Evolutionary conservation across 2,329 filamentous ascomycete genomes (phyloP), one percentile per base, ranked within the genome.

Genomic region (Epichloe brachyelytri): DNA sequence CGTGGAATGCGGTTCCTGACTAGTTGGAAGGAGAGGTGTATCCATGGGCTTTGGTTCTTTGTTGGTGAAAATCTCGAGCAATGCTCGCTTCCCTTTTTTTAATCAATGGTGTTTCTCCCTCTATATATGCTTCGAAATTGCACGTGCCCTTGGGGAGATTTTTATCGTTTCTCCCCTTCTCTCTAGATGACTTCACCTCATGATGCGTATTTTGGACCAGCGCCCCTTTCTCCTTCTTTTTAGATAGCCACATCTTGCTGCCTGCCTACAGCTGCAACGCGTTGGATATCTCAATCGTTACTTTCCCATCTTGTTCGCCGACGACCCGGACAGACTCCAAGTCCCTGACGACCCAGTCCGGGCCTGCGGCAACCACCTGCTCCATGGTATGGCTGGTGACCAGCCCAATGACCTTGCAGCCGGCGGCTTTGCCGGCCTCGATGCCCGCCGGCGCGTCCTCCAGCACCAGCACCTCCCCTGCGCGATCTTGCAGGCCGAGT

Each of bases 361-460:
- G 88, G n/a, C 80, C 83, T 4, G 88, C 88, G 45, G 77, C 79
- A 54, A 75, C 70, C 47, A 95, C 76, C 69, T 90, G 79, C 59
- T 82, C 79, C 44, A 83, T 71, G 26, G 78, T 80, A 69, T 95
- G 90, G 62, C 87, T 94, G 50, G 89, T 95, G 51, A 86, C 80
- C 50, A 96, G 70, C n/a, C 83, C 90, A 44, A 95, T 70, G 12
- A 95, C 90, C 62, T 79, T 83, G 71, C 86, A 95, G 2, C 88
- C 89, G 10, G 90, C 90, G 1, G 80, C 86, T 69, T 90, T 94
- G 46, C 89, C 90, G 30, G 89, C 82, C 56, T 71, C 75, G 62
- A 95, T 87, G 5, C 90, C 90, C 7, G 88, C 87, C 5, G 90
- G 89, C 51, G 87, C 87, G 70, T 96, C 90, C 69, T 96, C 90